Base-by-base conservation (phyloP, 2,329 filamentous ascomycete species). In the Sporothrix mexicana region DNA sequence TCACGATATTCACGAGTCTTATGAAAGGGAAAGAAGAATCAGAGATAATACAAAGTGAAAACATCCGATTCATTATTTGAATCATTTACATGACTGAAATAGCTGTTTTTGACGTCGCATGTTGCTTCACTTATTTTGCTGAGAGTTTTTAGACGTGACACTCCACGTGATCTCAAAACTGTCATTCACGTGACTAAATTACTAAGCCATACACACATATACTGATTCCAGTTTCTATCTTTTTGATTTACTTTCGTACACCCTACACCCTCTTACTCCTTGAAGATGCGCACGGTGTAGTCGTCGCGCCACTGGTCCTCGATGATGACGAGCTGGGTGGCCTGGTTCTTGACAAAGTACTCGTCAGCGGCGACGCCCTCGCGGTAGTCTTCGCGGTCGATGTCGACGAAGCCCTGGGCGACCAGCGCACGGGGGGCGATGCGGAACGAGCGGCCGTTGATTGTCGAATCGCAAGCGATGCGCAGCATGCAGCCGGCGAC, bases 301-400 rank as follows among this genome's bases (percentile, higher is more conserved):
- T 62, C 69, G 25, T 71, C 69, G 25, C 47, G 57, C 69, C 69
- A 71, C 69, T 71, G 57, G 59, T 64, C 69, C 69, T 70, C 69
- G 36, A 70, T 70, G 45, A 61, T 64, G 43, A 61, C 69, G 8
- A 70, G 69, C 69, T 70, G 69, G 4, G 69, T 62, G 36, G 55
- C 53, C 55, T 70, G 69, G 53, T 47, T 62, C 69, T 62, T 62
- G 41, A 41, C 25, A 36, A 62, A 51, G 43, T 70, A 70, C 55
- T 36, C 69, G 45, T 70, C 69, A 2, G 36, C 69, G 1, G n/a
- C 41, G 15, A n/a, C 53, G 43, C 13, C 25, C 41, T 62, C 69
- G 57, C 55, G 55, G 45, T 62, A 70, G 69, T 62, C 69, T 23
- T 70, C 55, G 53, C 69, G 69, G 69, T 62, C 57, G 30, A 70